These are phyloP conservation scores for Zelopaecilomyces penicillatus DNA, from an alignment of 2,329 filamentous ascomycete species.

Conservation along the genomic window DNA sequence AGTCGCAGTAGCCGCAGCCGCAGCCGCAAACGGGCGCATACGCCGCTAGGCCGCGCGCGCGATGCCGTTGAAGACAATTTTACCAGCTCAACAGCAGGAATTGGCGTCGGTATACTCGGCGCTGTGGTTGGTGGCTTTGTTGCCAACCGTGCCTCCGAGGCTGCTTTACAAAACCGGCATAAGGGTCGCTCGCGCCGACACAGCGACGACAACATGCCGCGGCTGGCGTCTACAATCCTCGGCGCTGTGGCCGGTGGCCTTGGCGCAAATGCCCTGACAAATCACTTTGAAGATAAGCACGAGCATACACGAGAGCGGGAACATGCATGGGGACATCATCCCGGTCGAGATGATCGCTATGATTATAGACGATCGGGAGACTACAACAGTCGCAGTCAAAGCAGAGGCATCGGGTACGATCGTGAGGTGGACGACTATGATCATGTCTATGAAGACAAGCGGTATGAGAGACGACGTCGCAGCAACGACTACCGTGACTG, in stretches of 20 bases:
- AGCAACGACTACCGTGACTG: not conserved
- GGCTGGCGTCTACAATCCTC: slow-evolving; percentile 40
- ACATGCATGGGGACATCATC: slow-evolving; percentile 26
- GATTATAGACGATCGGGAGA: slow-evolving; percentile 15
- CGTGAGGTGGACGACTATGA: slow-evolving; percentile 7
- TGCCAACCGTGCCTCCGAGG: slow-evolving; percentile 40
- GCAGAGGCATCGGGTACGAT: not conserved
- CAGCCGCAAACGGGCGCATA: slow-evolving; percentile 12
- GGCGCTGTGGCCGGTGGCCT: slow-evolving; percentile 48
- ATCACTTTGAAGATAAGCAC: slow-evolving; percentile 31
- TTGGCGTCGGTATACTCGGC: slow-evolving; percentile 44
- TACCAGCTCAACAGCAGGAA: slow-evolving; percentile 37
- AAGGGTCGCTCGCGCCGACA: slow-evolving; percentile 14
- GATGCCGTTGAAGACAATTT: slow-evolving; percentile 38
- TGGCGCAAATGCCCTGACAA: slow-evolving; percentile 43
- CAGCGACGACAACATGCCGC: slow-evolving; percentile 22
- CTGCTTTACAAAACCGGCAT: slow-evolving; percentile 24
- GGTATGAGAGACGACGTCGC: not conserved
- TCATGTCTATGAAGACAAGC: not conserved
- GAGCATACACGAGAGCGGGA: slow-evolving; percentile 25
- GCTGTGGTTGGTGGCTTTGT: slow-evolving; percentile 47
- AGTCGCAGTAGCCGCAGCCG: slow-evolving; percentile 6
- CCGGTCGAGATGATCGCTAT: slow-evolving; percentile 21
- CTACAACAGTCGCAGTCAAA: slow-evolving; percentile 11
- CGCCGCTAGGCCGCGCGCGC: slow-evolving; percentile 32